Conservation (phyloP, 805 yeast species). For the Saccharomycopsis selenospora region DNA sequence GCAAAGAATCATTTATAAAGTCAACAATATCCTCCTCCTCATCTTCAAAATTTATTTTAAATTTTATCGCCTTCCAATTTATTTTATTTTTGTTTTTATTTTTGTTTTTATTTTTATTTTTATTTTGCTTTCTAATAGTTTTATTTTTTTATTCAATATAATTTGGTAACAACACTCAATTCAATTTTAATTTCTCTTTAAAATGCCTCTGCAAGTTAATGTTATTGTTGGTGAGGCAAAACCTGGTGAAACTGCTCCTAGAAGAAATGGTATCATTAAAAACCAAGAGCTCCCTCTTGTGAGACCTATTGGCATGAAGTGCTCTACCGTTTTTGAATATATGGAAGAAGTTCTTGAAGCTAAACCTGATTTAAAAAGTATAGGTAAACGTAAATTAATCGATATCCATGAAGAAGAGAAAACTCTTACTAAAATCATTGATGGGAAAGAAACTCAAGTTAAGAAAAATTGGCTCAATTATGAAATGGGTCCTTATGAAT, state of each 20-base stretch:
- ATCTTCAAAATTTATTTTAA: too few species aligned
- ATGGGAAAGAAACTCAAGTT: slow-evolving; percentile 64
- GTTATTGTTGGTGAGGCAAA: slow-evolving; percentile 67
- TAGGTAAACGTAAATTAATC: slow-evolving; percentile 73
- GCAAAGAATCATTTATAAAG: too few species aligned
- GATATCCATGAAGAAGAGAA: slow-evolving; percentile 75
- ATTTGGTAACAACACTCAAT: too few species aligned
- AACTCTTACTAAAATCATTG: slow-evolving; percentile 62
- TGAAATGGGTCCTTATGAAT: slow-evolving; percentile 69
- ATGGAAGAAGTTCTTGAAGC: slow-evolving; percentile 52
- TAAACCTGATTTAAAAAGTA: slow-evolving; percentile 46
- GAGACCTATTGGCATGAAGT: slow-evolving; percentile 58
- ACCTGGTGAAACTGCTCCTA: slow-evolving; percentile 76
- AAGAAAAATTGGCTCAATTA: slow-evolving; percentile 86
- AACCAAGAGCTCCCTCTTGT: slow-evolving; percentile 40
- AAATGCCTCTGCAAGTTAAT: slow-evolving; percentile 26
- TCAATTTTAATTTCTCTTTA: too few species aligned
- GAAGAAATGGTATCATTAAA: slow-evolving; percentile 52
- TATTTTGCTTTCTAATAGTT: too few species aligned
- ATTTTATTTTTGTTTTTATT: too few species aligned
- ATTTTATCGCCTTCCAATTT: too few species aligned
- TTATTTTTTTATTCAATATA: too few species aligned
- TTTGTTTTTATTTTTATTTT: too few species aligned
- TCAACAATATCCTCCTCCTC: too few species aligned
- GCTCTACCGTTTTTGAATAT: slow-evolving; percentile 65